Base-by-base conservation (phyloP, 805 yeast species). In the Teunomyces barrocoloradensis region DNA sequence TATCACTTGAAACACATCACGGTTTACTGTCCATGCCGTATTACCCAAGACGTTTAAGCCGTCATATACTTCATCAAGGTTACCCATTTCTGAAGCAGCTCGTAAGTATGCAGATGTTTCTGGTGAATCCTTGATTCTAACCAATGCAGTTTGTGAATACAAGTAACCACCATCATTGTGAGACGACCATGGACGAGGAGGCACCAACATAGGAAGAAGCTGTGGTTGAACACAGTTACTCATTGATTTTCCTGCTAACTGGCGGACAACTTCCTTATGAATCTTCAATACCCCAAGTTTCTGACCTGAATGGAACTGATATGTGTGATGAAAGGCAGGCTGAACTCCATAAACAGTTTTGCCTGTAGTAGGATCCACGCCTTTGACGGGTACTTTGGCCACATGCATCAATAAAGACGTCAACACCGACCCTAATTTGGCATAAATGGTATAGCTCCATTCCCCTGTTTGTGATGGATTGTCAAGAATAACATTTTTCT, bases 21-120 rank as follows among this genome's bases (percentile, higher is more conserved):
- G 79, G 63, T 94, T 94, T 29, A 94, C 84, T 0, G 97, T 87
- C 99, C 99, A 94, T 0, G 96, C 78, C 2, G 98, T 87, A 34
- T 75, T 70, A 6, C 98, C 98, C 46, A 92, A 68, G 11, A 87
- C 92, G 60, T 89, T 90, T 50, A 91, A 73, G 3, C 97, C 98
- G 43, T 80, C 78, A 58, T 84, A 87, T 12, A 94, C 86, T 11
- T 74, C 67, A 35, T 80, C 81, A 50, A 94, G 68, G 42, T 79
- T 80, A 7, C 83, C 80, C 23, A 84, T 75, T 25, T 81, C 83
- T 7, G 89, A 80, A 2, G 97, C 96, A 0, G 95, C 94, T 57
- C 82, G 85, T 43, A 92, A 74, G 61, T 94, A 94, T 0, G 96
- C 97, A 21, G 77, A 65, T 53, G 94, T 97, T 65, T 94, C 99